These are phyloP conservation scores for Dipteronia dyeriana DNA, from an alignment of 345 rosid species.

Conservation along the genomic window DNA sequence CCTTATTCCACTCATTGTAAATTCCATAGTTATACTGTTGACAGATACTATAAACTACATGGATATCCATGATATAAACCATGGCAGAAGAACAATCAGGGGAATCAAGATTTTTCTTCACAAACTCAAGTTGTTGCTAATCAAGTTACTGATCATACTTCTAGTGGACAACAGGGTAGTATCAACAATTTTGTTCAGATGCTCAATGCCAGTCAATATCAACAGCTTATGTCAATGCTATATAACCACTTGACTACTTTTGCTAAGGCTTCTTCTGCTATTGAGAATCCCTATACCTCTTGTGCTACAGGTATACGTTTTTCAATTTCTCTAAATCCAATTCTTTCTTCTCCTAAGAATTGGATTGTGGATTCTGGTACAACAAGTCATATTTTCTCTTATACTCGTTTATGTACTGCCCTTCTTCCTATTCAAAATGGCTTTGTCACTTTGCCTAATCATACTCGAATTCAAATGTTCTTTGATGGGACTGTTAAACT, in stretches of 20 bases:
- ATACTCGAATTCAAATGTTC: neutral
- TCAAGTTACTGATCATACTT: neutral
- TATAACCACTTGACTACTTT: neutral
- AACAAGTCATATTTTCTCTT: neutral
- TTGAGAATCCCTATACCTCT: neutral
- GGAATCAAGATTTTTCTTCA: no score
- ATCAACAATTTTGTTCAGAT: neutral
- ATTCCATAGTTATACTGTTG: neutral
- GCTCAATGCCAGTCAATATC: neutral
- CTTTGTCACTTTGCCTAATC: neutral
- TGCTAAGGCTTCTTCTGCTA: neutral
- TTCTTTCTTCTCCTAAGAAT: neutral
- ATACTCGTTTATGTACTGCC: neutral
- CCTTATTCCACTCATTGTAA: neutral
- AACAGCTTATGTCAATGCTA: neutral
- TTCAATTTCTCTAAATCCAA: neutral
- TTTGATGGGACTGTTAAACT: neutral
- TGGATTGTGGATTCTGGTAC: neutral
- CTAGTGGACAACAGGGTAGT: neutral
- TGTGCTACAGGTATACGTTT: neutral
- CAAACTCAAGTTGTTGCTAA: neutral
- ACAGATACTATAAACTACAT: neutral
- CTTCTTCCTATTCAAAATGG: neutral
- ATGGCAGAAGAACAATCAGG: neutral
- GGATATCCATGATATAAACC: neutral